Evolutionary conservation across 257 asterid species (phyloP).

Genomic region (Rehmannia glutinosa): DNA sequence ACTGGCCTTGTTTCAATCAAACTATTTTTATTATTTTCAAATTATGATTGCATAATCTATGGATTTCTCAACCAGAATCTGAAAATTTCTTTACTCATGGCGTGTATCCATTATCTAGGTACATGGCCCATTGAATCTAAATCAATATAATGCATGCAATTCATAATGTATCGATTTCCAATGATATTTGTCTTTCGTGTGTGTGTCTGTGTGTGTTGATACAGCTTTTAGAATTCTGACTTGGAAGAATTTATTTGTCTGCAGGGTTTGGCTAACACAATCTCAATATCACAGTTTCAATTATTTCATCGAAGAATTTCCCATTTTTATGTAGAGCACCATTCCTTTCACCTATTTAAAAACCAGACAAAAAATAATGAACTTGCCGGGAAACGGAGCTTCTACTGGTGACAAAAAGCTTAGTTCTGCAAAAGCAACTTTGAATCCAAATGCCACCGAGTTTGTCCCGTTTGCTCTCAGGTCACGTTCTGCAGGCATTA

Average conservation of each 20-base stretch:
- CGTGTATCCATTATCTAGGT: too few species aligned
- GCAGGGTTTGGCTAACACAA: constrained; percentile 61
- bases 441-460: constrained; percentile 94
- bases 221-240: constrained; percentile 17
- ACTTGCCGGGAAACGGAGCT: constrained; percentile 55
- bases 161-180: neutral
- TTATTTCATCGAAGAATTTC: constrained; percentile 15
- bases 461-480: constrained; percentile 75
- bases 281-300: neutral
- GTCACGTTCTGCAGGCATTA: constrained; percentile 41
- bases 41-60: too few species aligned
- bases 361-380: constrained; percentile 40
- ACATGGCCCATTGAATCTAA: too few species aligned
- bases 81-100: too few species aligned
- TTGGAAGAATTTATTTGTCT: neutral
- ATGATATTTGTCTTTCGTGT: neutral
- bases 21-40: too few species aligned
- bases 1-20: too few species aligned
- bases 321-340: constrained; percentile 22
- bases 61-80: too few species aligned
- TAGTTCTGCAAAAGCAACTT: constrained; percentile 42
- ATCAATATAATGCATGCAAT: too few species aligned
- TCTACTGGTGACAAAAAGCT: too few species aligned
- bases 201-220: too few species aligned
- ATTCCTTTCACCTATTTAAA: neutral